Percentiles rank a stretch among this genome's conserved stretches.
Conservation (phyloP, 2,329 filamentous ascomycete species). For the Ceratocystis albifundus region DNA sequence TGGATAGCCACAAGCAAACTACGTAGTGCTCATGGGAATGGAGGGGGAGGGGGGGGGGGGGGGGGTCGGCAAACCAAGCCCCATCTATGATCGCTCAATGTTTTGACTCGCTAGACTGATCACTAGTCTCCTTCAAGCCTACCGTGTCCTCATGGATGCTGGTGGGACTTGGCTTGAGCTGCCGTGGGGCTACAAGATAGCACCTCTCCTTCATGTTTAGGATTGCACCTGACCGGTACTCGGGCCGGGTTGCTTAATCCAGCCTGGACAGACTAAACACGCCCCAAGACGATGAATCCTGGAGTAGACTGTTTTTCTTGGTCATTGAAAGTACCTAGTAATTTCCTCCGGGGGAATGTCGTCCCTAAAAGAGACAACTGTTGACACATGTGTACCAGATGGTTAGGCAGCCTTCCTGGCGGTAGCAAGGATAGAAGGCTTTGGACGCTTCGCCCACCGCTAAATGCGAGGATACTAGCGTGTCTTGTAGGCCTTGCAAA, state of each 20-base stretch:
- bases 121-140: background rate
- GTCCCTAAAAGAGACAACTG: background rate
- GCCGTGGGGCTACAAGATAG: background rate
- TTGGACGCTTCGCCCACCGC: background rate
- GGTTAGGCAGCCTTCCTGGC: background rate
- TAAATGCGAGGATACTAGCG: background rate
- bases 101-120: background rate
- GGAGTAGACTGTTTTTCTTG: background rate
- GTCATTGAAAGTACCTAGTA: background rate
- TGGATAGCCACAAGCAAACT: background rate
- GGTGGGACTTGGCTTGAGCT: constrained; percentile 7
- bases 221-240: constrained; percentile 4
- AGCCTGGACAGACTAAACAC: background rate
- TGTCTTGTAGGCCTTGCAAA: background rate
- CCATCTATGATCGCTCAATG: background rate
- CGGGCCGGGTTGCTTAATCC: background rate
- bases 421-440: background rate
- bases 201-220: background rate
- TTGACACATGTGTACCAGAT: background rate
- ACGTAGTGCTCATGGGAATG: background rate
- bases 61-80: background rate
- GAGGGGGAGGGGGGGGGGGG: too few species aligned
- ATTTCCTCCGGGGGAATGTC: background rate
- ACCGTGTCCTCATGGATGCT: background rate
- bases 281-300: background rate